These are phyloP conservation scores for Beauveria caledonica DNA, from an alignment of 2,329 filamentous ascomycete species.

Conservation along the genomic window DNA sequence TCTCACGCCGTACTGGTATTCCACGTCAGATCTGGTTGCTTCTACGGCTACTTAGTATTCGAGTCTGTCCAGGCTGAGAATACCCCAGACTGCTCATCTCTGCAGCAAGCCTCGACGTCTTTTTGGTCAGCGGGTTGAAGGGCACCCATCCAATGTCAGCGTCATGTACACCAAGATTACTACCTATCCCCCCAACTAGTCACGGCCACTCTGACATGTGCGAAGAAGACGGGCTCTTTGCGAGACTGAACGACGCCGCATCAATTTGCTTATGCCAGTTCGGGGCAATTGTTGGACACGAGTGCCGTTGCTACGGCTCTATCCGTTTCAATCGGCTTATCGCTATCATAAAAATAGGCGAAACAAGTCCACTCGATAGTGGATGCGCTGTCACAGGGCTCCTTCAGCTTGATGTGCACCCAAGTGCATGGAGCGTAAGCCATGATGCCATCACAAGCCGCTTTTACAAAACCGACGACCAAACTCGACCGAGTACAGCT, in stretches of 20 bases:
- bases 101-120: neutral
- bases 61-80: neutral
- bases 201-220: neutral
- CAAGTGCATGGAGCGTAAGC: neutral
- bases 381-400: neutral
- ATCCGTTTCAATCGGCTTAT: neutral
- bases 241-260: neutral
- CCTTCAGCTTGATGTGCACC: neutral
- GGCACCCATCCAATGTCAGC: neutral
- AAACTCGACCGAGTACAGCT: neutral
- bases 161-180: neutral
- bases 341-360: neutral
- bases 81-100: neutral
- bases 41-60: no score
- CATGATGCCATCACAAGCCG: neutral
- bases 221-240: neutral
- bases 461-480: neutral
- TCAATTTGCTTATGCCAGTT: neutral
- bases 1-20: neutral
- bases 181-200: neutral
- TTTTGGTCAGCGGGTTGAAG: neutral
- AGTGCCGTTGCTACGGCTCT: neutral
- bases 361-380: neutral
- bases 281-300: neutral
- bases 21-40: neutral